Evolutionary conservation across 1,139 yeast species (phyloP).

Genomic region (Diutina scorzettiae): DNA sequence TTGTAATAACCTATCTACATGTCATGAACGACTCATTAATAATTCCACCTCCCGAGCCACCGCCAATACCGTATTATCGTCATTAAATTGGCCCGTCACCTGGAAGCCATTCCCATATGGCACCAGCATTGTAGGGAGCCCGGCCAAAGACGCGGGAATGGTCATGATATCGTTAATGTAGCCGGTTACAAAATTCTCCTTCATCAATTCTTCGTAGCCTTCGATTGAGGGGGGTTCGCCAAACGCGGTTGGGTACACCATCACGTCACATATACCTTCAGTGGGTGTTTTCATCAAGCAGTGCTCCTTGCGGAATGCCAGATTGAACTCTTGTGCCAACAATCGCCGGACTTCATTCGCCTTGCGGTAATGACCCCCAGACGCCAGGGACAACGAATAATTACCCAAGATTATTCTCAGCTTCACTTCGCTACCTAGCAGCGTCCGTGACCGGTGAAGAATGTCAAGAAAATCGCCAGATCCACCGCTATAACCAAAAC

Average conservation of each 20-base stretch:
- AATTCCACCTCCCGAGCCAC: too few species aligned
- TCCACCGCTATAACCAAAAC: conserved; percentile 48
- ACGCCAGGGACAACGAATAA: conserved; percentile 62
- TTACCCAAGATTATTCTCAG: conserved; percentile 78
- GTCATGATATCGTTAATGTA: conserved; percentile 79
- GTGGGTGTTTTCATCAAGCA: conserved; percentile 16
- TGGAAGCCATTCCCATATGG: conserved; percentile 60
- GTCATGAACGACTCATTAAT: too few species aligned
- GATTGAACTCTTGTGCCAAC: conserved; percentile 54
- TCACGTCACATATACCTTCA: conserved; percentile 45
- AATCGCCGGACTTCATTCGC: conserved; percentile 60
- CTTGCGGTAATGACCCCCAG: conserved; percentile 68
- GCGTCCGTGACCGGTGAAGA: not conserved
- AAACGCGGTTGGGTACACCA: conserved; percentile 64
- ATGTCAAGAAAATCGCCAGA: not conserved
- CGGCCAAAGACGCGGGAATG: conserved; percentile 85
- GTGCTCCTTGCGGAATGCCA: conserved; percentile 44
- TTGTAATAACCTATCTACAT: too few species aligned
- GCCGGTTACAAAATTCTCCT: conserved; percentile 41
- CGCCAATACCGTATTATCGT: conserved; percentile 51
- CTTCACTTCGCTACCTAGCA: conserved; percentile 72
- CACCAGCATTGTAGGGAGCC: conserved; percentile 71
- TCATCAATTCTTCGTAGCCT: conserved; percentile 21
- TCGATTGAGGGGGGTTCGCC: conserved; percentile 44
- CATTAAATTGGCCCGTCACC: conserved; percentile 76